Evolutionary conservation across 2,329 filamentous ascomycete species (phyloP).

Genomic region (Clarireedia homoeocarpa): DNA sequence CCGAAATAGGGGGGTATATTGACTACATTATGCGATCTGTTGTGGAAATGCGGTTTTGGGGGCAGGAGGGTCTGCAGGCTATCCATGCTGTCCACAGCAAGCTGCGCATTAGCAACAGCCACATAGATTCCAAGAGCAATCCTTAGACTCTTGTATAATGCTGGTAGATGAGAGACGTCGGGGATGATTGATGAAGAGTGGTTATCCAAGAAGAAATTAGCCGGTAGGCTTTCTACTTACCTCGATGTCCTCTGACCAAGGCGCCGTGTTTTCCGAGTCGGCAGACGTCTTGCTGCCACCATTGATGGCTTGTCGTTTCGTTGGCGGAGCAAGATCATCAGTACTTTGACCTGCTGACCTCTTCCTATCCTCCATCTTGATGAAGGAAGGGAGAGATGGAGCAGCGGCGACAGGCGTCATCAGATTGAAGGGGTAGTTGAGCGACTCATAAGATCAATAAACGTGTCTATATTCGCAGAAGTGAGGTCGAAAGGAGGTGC

Average conservation of each 20-base stretch:
- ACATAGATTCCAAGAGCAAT: constrained; percentile 22
- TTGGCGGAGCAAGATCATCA: constrained; percentile 79
- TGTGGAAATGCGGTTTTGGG: constrained; percentile 19
- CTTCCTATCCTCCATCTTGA: constrained; percentile 99
- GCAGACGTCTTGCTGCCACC: constrained; percentile 60
- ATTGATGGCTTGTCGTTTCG: constrained; percentile 88
- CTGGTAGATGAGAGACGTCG: constrained; percentile 13
- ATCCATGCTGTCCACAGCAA: constrained; percentile 36
- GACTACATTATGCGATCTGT: constrained; percentile 8
- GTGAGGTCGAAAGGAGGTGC: constrained; percentile 9
- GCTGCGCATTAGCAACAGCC: constrained; percentile 37
- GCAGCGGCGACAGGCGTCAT: constrained; percentile 50
- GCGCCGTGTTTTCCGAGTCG: constrained; percentile 52
- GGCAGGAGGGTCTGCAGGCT: constrained; percentile 30
- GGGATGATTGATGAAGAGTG: constrained; percentile 11
- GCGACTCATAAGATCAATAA: constrained; percentile 5
- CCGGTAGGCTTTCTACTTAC: constrained; percentile 43
- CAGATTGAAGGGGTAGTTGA: constrained; percentile 8
- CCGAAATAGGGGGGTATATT: constrained; percentile 12
- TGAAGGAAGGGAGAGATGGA: constrained; percentile 69
- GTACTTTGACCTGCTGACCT: constrained; percentile 61
- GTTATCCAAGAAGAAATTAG: constrained; percentile 1
- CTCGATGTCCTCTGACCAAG: constrained; percentile 64
- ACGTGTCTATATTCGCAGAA: background rate
- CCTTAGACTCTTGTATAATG: constrained; percentile 13